Evolutionary conservation across 2,329 filamentous ascomycete species (phyloP).

Genomic region (Lasiodiplodia hormozganensis): DNA sequence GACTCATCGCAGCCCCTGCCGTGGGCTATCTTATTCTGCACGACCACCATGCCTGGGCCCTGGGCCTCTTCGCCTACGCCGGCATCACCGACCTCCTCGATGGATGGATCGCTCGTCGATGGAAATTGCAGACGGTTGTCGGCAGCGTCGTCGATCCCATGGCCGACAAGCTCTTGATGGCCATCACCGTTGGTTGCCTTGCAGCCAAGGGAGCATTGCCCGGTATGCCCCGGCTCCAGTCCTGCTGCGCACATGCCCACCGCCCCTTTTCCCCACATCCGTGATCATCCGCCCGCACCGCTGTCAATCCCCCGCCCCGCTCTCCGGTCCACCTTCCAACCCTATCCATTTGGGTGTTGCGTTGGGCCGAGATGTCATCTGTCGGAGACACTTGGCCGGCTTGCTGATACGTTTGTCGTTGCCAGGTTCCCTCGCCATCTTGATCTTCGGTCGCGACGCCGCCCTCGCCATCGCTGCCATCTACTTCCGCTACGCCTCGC

Average conservation of each 20-base stretch:
- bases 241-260: slow-evolving; percentile 16
- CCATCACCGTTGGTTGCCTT: slow-evolving; percentile 83
- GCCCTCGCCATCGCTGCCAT: slow-evolving; percentile 84
- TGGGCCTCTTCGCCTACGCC: slow-evolving; percentile 90
- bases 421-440: slow-evolving; percentile 81
- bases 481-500: slow-evolving; percentile 94
- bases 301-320: slow-evolving; percentile 27
- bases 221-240: slow-evolving; percentile 57
- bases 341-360: slow-evolving; percentile 7
- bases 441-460: slow-evolving; percentile 89
- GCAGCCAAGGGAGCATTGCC: slow-evolving; percentile 84
- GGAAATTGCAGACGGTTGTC: slow-evolving; percentile 89
- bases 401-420: slow-evolving; percentile 8
- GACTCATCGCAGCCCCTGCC: slow-evolving; percentile 80
- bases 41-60: slow-evolving; percentile 77
- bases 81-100: slow-evolving; percentile 91
- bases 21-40: slow-evolving; percentile 90
- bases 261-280: slow-evolving; percentile 25
- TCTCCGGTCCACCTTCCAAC: slow-evolving; percentile 21
- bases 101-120: slow-evolving; percentile 89
- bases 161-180: slow-evolving; percentile 97
- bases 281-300: slow-evolving; percentile 26
- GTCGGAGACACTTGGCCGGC: slow-evolving; percentile 10
- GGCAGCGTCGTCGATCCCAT: slow-evolving; percentile 95
- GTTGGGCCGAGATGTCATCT: slow-evolving; percentile 18